Evolutionary conservation across 148 eudicot species (phyloP), one percentile per base, ranked within the genome.

Genomic region (Pouteria glomerata): DNA sequence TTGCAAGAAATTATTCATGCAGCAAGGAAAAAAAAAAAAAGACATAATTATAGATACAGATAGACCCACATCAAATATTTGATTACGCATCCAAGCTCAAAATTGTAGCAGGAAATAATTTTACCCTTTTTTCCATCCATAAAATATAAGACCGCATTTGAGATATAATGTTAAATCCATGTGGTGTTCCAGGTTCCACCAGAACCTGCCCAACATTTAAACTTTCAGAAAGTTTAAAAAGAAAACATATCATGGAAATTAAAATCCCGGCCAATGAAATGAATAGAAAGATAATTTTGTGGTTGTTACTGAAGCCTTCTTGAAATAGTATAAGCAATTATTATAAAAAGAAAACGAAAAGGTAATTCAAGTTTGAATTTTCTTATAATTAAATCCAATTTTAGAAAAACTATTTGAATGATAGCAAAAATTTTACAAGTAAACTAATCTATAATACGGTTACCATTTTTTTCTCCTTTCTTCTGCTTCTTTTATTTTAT

Each of bases 41-140:
- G 3, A 34, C 3, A 67, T 33, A 37, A 15, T 68, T 48, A 67
- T 24, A 39, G 30, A 33, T 31, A 18, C 61, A 8, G 30, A 33
- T 31, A 18, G 61, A 8, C 35, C 50, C 14, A 5, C 45, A 52
- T 23, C 33, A 24, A 4, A 55, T 21, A 37, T 27, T 56, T 35
- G 33, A 55, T 57, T 30, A 48, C 53, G 67, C 24, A 41, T 26
- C 23, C 23, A 39, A 61, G 5, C 68, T 51, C 31, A 58, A 71
- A 24, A 65, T 0, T 19, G 33, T 24, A 61, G 14, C 33, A 53
- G 26, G 34, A 27, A 33, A 30, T 60, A 33, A 15, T 59, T 82
- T 79, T 66, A 95, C 99, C 89, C 99, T 87, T 74, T 90, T 87
- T 76, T 95, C 99, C 99, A 92, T 90, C 99, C 99, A 95, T 78